Evolutionary conservation across 169 alveolate species (phyloP), one percentile per base, ranked within the genome.

Genomic region (Plasmodium fragile): DNA sequence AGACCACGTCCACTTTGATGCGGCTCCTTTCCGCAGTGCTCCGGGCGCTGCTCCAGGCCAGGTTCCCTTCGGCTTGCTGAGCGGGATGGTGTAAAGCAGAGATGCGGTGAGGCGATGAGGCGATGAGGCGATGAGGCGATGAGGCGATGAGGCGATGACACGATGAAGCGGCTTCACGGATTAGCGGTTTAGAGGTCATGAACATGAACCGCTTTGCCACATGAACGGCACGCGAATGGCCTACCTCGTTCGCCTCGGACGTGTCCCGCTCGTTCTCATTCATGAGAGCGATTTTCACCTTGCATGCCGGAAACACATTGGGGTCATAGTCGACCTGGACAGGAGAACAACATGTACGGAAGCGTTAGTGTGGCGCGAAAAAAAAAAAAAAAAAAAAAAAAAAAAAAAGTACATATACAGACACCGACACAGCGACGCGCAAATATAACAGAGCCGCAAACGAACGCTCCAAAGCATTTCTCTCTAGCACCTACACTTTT

Each of bases 1-100:
- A 92, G 22, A 96, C 96, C 13, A 92, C 87, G 43, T 96, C 97
- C 18, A 92, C 96, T 94, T 95, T 95, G 49, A 25, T 91, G 43
- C 79, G 81, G 16, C 11, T 72, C 13, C 28, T 36, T 28, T 83
- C 92, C 22, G 41, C 28, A 11, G 34, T 77, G 11, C 25, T 52
- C 18, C 28, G 36, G 36, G 45, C 36, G n/a, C 10, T 87, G 36
- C 84, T 55, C 93, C 93, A 87, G 16, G 93, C 93, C 32, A 53
- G 59, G 25, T 34, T 36, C 34, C 81, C 71, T 18, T 87, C 87
- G 49, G 65, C 70, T 59, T 77, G 81, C 93, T 87, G 59, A 22
- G 34, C 16, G 55, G 36, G n/a, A 0, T 11, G 52, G 30, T 34
- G 30, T 34, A 32, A 39, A 25, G 39, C 5, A 18, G 59, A n/a